phyloP scores from a whole-genome alignment of 2,329 filamentous ascomycete species.

The Penicillium sp. region DNA sequence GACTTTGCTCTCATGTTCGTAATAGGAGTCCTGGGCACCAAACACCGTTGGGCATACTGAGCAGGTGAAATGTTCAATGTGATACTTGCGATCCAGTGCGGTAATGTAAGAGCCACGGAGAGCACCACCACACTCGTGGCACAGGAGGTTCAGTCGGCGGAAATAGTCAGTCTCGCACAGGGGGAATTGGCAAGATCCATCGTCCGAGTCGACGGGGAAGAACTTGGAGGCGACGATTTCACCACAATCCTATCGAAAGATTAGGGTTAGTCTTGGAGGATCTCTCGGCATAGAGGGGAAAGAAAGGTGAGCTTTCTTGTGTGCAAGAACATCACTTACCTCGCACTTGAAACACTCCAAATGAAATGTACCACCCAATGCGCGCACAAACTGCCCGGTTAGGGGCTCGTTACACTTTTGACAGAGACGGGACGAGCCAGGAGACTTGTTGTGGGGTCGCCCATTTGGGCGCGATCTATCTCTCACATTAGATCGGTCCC shows the following conservation, averaged over 20 bases:
- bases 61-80: slow-evolving; percentile 98
- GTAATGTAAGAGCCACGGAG: slow-evolving; percentile 97
- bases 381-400: slow-evolving; percentile 94
- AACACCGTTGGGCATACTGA: slow-evolving; percentile 98
- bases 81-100: slow-evolving; percentile 95
- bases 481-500: slow-evolving; percentile 42
- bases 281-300: neutral
- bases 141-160: slow-evolving; percentile 85
- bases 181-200: slow-evolving; percentile 82
- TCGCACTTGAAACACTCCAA: slow-evolving; percentile 97
- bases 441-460: slow-evolving; percentile 46
- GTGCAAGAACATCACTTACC: slow-evolving; percentile 61
- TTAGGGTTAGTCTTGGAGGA: neutral
- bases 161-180: slow-evolving; percentile 99
- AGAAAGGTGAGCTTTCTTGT: neutral
- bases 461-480: slow-evolving; percentile 47
- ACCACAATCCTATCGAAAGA: slow-evolving; percentile 76
- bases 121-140: slow-evolving; percentile 88
- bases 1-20: slow-evolving; percentile 94
- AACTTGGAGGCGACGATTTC: slow-evolving; percentile 98
- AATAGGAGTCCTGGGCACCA: slow-evolving; percentile 97
- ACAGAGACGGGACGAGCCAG: slow-evolving; percentile 61
- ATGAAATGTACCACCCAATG: slow-evolving; percentile 91
- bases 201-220: slow-evolving; percentile 93
- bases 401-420: slow-evolving; percentile 88